phyloP scores from a whole-genome alignment of 768 basidiomycete species.

The Daedalea quercina region DNA sequence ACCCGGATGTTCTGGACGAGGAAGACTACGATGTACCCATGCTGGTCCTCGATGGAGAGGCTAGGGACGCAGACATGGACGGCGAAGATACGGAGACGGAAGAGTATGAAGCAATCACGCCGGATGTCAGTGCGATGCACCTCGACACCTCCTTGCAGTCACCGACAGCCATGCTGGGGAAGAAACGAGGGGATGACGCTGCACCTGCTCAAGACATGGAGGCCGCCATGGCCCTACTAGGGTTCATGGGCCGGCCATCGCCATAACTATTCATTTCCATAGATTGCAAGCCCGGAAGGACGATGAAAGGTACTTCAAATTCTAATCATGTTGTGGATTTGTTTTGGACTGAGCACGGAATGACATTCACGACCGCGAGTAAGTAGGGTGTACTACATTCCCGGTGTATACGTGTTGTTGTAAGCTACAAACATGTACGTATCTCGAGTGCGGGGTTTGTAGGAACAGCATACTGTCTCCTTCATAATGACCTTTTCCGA shows the following conservation, averaged over 20 bases:
- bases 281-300: neutral
- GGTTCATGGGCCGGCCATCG: slow-evolving; percentile 9
- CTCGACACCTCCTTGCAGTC: slow-evolving; percentile 5
- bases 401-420: slow-evolving; percentile 1
- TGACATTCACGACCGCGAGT: slow-evolving; percentile 10
- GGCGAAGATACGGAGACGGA: slow-evolving; percentile 12
- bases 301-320: neutral
- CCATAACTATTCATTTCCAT: neutral
- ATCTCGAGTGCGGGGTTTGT: neutral
- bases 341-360: slow-evolving; percentile 1
- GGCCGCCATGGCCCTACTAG: slow-evolving; percentile 16
- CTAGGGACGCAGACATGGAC: slow-evolving; percentile 1
- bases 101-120: slow-evolving; percentile 15
- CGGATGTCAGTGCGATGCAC: slow-evolving; percentile 8
- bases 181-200: neutral
- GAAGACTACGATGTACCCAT: slow-evolving; percentile 12
- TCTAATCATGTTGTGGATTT: neutral
- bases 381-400: slow-evolving; percentile 9
- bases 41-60: slow-evolving; percentile 9
- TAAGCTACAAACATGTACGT: neutral
- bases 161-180: neutral
- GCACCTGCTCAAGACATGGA: slow-evolving; percentile 14
- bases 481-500: no score
- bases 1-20: slow-evolving; percentile 19
- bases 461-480: no score